Percentiles rank a stretch among this genome's conserved stretches.
These are phyloP conservation scores for Gaeumannomyces sp. DNA, from an alignment of 2,329 filamentous ascomycete genomes.

Conservation along the genomic window DNA sequence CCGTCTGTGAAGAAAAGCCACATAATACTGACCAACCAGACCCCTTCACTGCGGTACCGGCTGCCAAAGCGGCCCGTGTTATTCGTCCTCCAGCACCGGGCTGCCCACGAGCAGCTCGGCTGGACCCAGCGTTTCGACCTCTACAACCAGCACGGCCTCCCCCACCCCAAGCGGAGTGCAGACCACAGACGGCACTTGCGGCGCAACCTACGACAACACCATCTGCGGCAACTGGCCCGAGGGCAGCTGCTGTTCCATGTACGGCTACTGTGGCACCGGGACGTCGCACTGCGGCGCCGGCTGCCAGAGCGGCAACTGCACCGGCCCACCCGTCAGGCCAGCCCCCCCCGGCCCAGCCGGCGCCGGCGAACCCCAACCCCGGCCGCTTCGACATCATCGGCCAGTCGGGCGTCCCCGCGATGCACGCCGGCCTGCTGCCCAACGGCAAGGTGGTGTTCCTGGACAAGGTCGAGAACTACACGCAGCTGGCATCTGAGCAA, in stretches of 20 bases:
- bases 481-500: constrained; percentile 6
- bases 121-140: neutral
- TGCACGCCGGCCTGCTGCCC: constrained; percentile 11
- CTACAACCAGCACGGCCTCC: neutral
- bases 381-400: constrained; percentile 7
- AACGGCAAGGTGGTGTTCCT: constrained; percentile 11
- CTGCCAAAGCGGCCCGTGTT: constrained; percentile 5
- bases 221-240: constrained; percentile 6
- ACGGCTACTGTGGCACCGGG: constrained; percentile 3
- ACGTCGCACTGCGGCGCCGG: constrained; percentile 5
- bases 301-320: constrained; percentile 10
- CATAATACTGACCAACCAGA: no score
- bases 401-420: constrained; percentile 10
- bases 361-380: constrained; percentile 8
- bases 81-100: neutral
- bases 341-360: constrained; percentile 11
- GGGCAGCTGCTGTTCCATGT: constrained; percentile 10
- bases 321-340: neutral
- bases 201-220: neutral
- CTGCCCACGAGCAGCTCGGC: neutral
- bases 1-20: no score
- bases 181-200: constrained; percentile 8
- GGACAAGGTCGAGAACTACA: constrained; percentile 11
- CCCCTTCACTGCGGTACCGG: constrained; percentile 1
- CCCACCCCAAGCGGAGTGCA: neutral